Evolutionary conservation across 805 yeast species (phyloP).

Genomic region (Yarrowia bubula): DNA sequence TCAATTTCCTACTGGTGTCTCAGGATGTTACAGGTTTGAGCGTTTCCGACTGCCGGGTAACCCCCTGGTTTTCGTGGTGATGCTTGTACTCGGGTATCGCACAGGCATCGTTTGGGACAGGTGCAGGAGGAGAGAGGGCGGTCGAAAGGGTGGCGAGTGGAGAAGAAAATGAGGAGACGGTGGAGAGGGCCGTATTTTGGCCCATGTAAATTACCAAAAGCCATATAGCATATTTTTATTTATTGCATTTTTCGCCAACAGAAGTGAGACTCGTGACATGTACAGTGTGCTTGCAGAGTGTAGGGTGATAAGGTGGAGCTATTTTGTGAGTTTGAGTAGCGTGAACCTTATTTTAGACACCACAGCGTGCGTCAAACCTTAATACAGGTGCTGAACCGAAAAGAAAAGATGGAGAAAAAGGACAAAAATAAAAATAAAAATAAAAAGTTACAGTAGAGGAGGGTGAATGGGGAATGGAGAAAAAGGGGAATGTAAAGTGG

Average conservation of each 20-base stretch:
- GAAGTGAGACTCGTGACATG: neutral
- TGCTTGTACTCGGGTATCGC: neutral
- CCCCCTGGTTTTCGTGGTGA: no score
- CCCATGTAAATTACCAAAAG: neutral
- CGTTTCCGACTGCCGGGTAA: no score
- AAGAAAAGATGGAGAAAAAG: no score
- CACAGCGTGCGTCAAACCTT: no score
- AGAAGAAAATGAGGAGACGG: neutral
- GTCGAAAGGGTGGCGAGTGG: neutral
- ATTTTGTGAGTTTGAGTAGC: neutral
- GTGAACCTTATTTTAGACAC: neutral
- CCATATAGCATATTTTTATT: constrained; percentile 8
- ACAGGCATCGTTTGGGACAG: constrained; percentile 5
- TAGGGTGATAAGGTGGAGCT: neutral
- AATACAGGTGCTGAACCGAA: no score
- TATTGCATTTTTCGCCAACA: neutral
- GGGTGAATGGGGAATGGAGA: no score
- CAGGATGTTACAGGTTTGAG: no score
- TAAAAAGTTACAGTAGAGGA: no score
- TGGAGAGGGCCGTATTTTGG: neutral
- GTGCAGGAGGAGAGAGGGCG: neutral
- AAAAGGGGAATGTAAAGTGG: no score
- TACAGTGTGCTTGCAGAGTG: neutral
- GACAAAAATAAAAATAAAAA: no score
- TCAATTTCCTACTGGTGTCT: no score